A percentile compares a stretch with the other conserved stretches of the same genome.
These are phyloP conservation scores for Yamadazyma oceani DNA, from an alignment of 1,139 yeast species.

Conservation along the genomic window DNA sequence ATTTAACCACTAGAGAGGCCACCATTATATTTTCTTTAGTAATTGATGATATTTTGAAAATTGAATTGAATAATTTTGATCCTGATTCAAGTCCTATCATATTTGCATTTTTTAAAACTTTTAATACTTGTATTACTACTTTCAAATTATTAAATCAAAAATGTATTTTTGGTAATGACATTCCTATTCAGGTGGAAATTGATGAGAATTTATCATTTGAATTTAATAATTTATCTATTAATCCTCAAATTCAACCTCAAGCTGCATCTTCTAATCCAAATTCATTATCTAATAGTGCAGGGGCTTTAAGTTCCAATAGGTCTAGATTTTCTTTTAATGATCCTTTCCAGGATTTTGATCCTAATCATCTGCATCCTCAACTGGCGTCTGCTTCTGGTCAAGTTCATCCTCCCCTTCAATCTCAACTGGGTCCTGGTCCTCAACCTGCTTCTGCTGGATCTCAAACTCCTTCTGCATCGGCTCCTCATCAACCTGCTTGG, in stretches of 20 bases:
- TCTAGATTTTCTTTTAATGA: conserved; percentile 72
- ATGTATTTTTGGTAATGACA: conserved; percentile 61
- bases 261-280: conserved; percentile 4
- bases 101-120: conserved; percentile 63
- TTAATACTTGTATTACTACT: conserved; percentile 67
- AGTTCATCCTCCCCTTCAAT: conserved; percentile 6
- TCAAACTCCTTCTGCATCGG: conserved; percentile 9
- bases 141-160: conserved; percentile 68
- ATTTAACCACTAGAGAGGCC: conserved; percentile 75
- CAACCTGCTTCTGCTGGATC: conserved; percentile 13
- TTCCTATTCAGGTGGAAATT: conserved; percentile 50
- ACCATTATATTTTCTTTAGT: conserved; percentile 78
- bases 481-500: conserved; percentile 6
- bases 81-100: conserved; percentile 36
- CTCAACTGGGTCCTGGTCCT: conserved; percentile 16
- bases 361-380: conserved; percentile 10
- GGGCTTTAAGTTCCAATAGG: conserved; percentile 25
- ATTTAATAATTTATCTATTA: conserved; percentile 31
- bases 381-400: conserved; percentile 10
- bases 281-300: conserved; percentile 15
- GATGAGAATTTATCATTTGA: conserved; percentile 22
- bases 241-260: conserved; percentile 3
- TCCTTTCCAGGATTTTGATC: conserved; percentile 42
- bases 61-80: conserved; percentile 48
- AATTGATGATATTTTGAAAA: conserved; percentile 58